Conservation (phyloP, 2,329 filamentous ascomycete species). For the Zymoseptoria ardabiliae region DNA sequence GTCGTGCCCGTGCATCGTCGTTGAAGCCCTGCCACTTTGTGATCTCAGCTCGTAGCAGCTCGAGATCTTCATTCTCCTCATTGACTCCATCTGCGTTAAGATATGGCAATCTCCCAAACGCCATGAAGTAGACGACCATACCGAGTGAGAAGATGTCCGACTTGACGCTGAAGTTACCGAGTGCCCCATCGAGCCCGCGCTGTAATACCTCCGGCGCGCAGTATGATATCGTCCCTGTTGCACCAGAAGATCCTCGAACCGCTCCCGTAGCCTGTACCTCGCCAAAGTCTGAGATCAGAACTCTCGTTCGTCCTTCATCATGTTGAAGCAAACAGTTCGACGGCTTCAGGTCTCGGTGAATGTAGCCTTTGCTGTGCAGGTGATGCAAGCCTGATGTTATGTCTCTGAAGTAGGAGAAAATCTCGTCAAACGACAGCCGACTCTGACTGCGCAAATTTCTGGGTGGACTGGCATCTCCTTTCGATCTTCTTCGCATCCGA, state of each 20-base stretch:
- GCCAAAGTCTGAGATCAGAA: constrained; percentile 94
- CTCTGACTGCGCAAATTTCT: constrained; percentile 46
- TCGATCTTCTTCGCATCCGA: constrained; percentile 73
- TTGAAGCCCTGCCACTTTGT: constrained; percentile 80
- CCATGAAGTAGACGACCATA: constrained; percentile 98
- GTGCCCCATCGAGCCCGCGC: constrained; percentile 56
- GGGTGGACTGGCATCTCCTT: constrained; percentile 62
- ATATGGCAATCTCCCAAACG: constrained; percentile 85
- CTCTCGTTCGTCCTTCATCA: constrained; percentile 58
- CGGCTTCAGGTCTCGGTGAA: constrained; percentile 92
- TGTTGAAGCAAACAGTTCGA: constrained; percentile 87
- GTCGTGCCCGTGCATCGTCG: constrained; percentile 49
- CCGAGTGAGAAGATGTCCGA: constrained; percentile 97
- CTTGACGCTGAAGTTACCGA: constrained; percentile 92
- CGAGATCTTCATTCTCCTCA: constrained; percentile 87
- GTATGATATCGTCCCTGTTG: constrained; percentile 94
- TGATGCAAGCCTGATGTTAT: constrained; percentile 88
- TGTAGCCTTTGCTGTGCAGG: constrained; percentile 83
- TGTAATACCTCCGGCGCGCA: constrained; percentile 89
- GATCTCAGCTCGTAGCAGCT: constrained; percentile 78
- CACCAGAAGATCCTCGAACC: constrained; percentile 79
- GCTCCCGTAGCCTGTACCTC: constrained; percentile 84
- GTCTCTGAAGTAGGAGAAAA: constrained; percentile 93
- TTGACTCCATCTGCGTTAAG: constrained; percentile 72
- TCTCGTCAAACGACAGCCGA: constrained; percentile 72